These are phyloP conservation scores for Tolypocladium paradoxum DNA, from an alignment of 2,329 filamentous ascomycete species.

Conservation along the genomic window DNA sequence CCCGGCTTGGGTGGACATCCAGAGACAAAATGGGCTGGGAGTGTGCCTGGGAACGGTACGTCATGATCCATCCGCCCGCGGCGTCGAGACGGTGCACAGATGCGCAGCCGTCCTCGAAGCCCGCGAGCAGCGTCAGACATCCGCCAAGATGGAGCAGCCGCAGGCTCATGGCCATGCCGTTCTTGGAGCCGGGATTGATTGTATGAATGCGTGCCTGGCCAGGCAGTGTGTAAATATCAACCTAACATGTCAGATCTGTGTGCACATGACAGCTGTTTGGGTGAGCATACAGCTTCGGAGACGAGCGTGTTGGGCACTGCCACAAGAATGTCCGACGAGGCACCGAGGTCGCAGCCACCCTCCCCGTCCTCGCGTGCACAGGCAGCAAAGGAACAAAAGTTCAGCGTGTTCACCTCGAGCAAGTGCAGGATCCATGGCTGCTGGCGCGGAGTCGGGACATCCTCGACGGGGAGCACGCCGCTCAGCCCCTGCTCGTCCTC, in stretches of 20 bases:
- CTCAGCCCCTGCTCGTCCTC: constrained; percentile 55
- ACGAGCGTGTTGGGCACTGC: constrained; percentile 72
- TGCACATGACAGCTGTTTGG: background rate
- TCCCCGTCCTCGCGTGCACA: constrained; percentile 30
- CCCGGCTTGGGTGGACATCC: constrained; percentile 36
- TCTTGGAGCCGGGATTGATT: constrained; percentile 36
- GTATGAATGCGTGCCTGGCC: constrained; percentile 57
- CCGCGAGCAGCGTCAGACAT: constrained; percentile 55
- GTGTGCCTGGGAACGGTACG: constrained; percentile 60
- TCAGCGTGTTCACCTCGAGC: constrained; percentile 81
- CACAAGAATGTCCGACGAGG: constrained; percentile 44
- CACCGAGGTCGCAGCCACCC: constrained; percentile 7
- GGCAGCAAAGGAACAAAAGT: constrained; percentile 79
- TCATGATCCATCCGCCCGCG: constrained; percentile 31
- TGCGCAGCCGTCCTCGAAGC: constrained; percentile 76
- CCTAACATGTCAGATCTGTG: constrained; percentile 23
- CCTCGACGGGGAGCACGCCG: constrained; percentile 60
- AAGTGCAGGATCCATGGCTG: constrained; percentile 80
- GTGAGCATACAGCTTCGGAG: constrained; percentile 50
- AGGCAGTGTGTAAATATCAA: constrained; percentile 79
- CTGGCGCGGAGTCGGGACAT: constrained; percentile 32
- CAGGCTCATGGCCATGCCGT: constrained; percentile 86
- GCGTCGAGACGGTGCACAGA: constrained; percentile 48
- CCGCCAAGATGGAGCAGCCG: constrained; percentile 41
- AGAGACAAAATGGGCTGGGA: constrained; percentile 74